Conservation (phyloP, 2,329 filamentous ascomycete species). For the Simplicillium sp. region DNA sequence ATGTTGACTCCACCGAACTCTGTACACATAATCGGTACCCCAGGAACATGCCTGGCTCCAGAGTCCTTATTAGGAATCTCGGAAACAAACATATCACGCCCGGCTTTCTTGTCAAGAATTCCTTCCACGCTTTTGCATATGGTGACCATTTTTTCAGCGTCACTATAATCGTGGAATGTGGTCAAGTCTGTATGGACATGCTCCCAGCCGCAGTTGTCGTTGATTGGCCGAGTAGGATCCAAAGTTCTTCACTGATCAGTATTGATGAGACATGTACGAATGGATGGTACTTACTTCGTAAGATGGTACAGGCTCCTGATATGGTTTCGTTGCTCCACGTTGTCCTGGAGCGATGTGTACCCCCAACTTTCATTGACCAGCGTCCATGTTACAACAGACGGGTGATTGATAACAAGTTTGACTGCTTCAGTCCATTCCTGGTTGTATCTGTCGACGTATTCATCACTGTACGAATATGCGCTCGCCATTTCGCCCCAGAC, state of each 20-base stretch:
- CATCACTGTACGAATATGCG: constrained; percentile 50
- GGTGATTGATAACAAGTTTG: constrained; percentile 55
- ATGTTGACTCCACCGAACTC: constrained; percentile 64
- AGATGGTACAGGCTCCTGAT: constrained; percentile 53
- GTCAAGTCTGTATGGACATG: constrained; percentile 55
- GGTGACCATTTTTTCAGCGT: constrained; percentile 43
- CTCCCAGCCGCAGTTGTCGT: constrained; percentile 66
- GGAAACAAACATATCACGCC: constrained; percentile 43
- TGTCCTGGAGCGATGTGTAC: constrained; percentile 48
- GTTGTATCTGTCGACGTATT: constrained; percentile 51
- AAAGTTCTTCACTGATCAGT: constrained; percentile 28
- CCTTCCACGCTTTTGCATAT: constrained; percentile 42
- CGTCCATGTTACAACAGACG: constrained; percentile 56
- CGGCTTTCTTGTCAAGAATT: constrained; percentile 43
- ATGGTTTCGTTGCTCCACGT: constrained; percentile 51
- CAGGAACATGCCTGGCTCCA: constrained; percentile 39
- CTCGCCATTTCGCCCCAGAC: constrained; percentile 59
- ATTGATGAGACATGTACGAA: constrained; percentile 11
- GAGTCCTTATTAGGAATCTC: constrained; percentile 31
- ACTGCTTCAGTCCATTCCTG: constrained; percentile 56
- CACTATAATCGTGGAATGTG: constrained; percentile 60
- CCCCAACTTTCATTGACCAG: constrained; percentile 57
- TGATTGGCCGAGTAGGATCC: constrained; percentile 54
- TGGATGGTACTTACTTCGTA: constrained; percentile 41
- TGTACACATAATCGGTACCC: constrained; percentile 54